A percentile compares a stretch with the other conserved stretches of the same genome.
phyloP scores from a whole-genome alignment of 352 stramenopile genomes.

The Phytophthora hybrid region DNA sequence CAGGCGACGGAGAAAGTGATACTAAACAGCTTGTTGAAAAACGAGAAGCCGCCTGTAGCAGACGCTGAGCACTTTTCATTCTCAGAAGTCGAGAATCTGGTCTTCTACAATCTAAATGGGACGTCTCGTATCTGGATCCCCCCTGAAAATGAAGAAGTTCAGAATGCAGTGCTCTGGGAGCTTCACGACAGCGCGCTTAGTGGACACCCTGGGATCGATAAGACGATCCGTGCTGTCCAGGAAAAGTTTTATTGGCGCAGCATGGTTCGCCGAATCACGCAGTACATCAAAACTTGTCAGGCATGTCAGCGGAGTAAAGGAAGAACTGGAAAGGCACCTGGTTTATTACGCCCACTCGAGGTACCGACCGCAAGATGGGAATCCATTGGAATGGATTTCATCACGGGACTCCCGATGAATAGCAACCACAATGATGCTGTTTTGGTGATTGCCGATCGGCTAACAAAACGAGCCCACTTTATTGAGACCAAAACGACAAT shows the following conservation, averaged over 20 bases:
- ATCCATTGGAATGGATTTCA: conserved; percentile 8
- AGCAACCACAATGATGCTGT: neutral
- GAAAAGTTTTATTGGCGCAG: conserved; percentile 10
- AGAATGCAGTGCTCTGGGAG: conserved; percentile 13
- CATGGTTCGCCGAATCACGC: conserved; percentile 1
- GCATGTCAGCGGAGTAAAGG: conserved; percentile 4
- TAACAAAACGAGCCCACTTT: conserved; percentile 17
- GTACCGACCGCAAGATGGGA: neutral
- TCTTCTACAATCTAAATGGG: neutral
- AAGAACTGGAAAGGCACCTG: neutral
- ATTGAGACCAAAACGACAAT: neutral
- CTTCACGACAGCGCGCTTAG: neutral
- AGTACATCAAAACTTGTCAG: conserved; percentile 2
- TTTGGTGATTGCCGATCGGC: conserved; percentile 4
- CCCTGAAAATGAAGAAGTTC: neutral
- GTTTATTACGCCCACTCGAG: neutral
- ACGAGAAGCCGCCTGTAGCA: neutral
- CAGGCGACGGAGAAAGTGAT: neutral
- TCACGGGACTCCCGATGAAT: neutral
- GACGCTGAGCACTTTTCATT: neutral
- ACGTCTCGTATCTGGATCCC: conserved; percentile 4
- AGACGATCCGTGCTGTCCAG: neutral
- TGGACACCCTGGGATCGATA: neutral
- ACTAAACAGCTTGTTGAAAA: neutral
- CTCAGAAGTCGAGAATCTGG: neutral